Conservation (phyloP, 495 filamentous ascomycete species). For the Tirmania nivea region DNA sequence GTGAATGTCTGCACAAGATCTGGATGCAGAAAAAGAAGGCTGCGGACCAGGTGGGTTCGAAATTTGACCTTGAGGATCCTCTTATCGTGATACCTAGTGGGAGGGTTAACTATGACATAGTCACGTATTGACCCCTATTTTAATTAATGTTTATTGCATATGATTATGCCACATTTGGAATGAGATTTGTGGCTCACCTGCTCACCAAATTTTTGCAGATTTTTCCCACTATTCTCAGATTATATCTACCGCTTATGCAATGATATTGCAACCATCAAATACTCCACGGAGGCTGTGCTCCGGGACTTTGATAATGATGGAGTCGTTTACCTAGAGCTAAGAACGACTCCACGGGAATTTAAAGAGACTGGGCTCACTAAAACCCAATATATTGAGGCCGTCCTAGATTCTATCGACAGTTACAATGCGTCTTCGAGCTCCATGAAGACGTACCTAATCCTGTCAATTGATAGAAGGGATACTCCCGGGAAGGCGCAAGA, state of each 20-base stretch:
- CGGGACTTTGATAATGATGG: constrained; percentile 46
- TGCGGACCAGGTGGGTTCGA: constrained; percentile 19
- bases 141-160: not conserved
- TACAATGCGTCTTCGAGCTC: constrained; percentile 21
- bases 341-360: constrained; percentile 52
- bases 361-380: constrained; percentile 32
- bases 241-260: constrained; percentile 58
- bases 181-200: too few species aligned
- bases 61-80: constrained; percentile 36
- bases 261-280: constrained; percentile 32
- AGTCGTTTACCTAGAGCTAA: constrained; percentile 59
- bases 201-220: not conserved
- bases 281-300: constrained; percentile 49
- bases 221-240: constrained; percentile 50
- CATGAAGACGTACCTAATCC: constrained; percentile 42
- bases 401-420: constrained; percentile 35
- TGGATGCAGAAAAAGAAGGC: constrained; percentile 37
- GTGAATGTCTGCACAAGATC: constrained; percentile 51
- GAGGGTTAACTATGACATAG: constrained; percentile 48
- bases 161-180: too few species aligned
- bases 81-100: constrained; percentile 42
- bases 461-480: constrained; percentile 50
- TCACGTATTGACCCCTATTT: constrained; percentile 30
- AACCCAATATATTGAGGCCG: constrained; percentile 38
- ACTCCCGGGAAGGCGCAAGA: constrained; percentile 32